Conservation (phyloP, 1,284 basidiomycete genomes). For the Takashimella koratensis region DNA sequence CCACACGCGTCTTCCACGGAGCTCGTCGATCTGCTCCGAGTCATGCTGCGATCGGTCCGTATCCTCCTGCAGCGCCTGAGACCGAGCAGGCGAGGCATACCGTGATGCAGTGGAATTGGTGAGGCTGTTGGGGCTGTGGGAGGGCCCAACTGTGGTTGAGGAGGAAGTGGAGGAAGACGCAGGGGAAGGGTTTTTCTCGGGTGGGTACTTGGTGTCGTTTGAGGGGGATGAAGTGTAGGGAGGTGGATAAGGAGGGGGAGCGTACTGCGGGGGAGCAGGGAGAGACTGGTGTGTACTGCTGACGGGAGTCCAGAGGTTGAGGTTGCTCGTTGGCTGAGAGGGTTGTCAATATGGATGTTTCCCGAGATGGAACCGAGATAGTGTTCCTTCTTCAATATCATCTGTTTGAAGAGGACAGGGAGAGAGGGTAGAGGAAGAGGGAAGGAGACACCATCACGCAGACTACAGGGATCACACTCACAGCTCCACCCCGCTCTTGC, state of each 20-base stretch:
- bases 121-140: slow-evolving; percentile 5
- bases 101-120: slow-evolving; percentile 1
- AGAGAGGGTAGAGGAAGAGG: not conserved
- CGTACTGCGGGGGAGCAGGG: slow-evolving; percentile 1
- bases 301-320: slow-evolving; percentile 40
- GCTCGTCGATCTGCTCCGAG: slow-evolving; percentile 32
- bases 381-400: too few relatives aligned
- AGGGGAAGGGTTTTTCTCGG: not conserved
- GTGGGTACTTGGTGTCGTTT: not conserved
- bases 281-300: slow-evolving; percentile 6
- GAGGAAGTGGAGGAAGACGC: not conserved
- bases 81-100: slow-evolving; percentile 3
- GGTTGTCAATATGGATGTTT: too few relatives aligned
- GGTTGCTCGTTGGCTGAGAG: slow-evolving; percentile 28
- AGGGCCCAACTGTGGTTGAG: not conserved
- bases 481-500: slow-evolving; percentile 15
- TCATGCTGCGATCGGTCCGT: slow-evolving; percentile 16
- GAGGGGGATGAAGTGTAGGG: slow-evolving; percentile 3
- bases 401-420: too few relatives aligned
- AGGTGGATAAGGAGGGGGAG: slow-evolving; percentile 3
- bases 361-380: too few relatives aligned
- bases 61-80: slow-evolving; percentile 23
- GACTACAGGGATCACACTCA: too few relatives aligned
- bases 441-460: not conserved
- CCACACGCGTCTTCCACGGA: slow-evolving; percentile 36